These are phyloP conservation scores for Exidia glandulosa DNA, from an alignment of 768 basidiomycete genomes.

Conservation along the genomic window DNA sequence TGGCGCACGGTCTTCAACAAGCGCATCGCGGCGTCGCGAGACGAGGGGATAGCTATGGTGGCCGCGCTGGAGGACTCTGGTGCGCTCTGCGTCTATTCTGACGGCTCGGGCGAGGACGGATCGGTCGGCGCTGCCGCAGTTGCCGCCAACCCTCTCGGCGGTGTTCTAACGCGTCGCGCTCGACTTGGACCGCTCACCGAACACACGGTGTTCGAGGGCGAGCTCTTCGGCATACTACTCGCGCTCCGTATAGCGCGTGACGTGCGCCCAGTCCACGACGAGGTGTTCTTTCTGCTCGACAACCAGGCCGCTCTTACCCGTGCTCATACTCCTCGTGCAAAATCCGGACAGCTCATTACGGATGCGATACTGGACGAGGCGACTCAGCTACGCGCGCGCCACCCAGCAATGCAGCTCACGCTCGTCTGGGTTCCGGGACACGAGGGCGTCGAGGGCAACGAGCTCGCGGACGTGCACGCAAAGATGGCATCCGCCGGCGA, in stretches of 20 bases:
- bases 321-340: neutral
- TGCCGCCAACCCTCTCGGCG: no score
- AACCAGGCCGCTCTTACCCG: neutral
- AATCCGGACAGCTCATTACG: neutral
- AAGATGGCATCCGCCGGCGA: neutral
- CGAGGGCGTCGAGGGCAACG: neutral
- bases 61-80: no score
- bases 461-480: neutral
- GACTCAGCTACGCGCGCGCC: neutral
- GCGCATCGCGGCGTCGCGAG: neutral
- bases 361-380: neutral
- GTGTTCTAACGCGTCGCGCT: neutral
- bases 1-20: neutral
- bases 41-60: no score
- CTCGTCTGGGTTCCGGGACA: neutral
- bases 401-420: neutral
- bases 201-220: neutral
- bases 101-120: neutral
- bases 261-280: neutral
- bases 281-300: neutral
- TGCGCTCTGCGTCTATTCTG: neutral
- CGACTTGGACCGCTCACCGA: neutral
- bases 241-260: neutral
- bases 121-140: neutral
- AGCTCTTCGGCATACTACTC: neutral